These are phyloP conservation scores for Alnus rubra DNA, from an alignment of 306 rosid genomes.

Conservation along the genomic window DNA sequence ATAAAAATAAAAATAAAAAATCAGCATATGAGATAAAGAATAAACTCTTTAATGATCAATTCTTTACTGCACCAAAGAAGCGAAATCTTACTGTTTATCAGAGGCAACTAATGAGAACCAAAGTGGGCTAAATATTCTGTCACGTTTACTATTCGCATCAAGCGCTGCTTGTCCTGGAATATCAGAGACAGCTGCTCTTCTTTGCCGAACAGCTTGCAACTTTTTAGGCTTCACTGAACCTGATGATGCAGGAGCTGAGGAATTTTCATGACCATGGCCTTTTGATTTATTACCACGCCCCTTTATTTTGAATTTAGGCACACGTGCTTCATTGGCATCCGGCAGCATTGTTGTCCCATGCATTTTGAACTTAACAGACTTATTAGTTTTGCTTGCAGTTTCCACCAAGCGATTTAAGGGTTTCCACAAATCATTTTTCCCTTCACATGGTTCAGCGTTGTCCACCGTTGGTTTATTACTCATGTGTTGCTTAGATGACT, in stretches of 20 bases:
- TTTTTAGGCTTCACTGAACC: conserved; percentile 21
- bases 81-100: conserved; percentile 43
- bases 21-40: conserved; percentile 7
- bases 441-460: conserved; percentile 26
- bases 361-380: conserved; percentile 12
- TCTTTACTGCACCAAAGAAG: conserved; percentile 5
- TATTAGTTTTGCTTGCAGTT: conserved; percentile 28
- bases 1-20: conserved; percentile 20
- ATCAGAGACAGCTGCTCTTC: conserved; percentile 20
- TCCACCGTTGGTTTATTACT: conserved; percentile 19
- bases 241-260: conserved; percentile 21
- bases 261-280: conserved; percentile 18
- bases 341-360: conserved; percentile 28
- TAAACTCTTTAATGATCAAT: conserved; percentile 9
- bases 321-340: conserved; percentile 25
- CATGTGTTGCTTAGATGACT: conserved; percentile 28
- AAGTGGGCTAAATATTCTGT: conserved; percentile 20
- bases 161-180: conserved; percentile 34
- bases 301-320: conserved; percentile 1
- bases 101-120: conserved; percentile 76
- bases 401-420: conserved; percentile 37
- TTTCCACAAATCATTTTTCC: conserved; percentile 20
- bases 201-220: conserved; percentile 19
- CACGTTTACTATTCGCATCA: conserved; percentile 22
- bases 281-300: conserved; percentile 17